phyloP scores from a whole-genome alignment of 306 rosid genomes.

The Castanospermum australe region DNA sequence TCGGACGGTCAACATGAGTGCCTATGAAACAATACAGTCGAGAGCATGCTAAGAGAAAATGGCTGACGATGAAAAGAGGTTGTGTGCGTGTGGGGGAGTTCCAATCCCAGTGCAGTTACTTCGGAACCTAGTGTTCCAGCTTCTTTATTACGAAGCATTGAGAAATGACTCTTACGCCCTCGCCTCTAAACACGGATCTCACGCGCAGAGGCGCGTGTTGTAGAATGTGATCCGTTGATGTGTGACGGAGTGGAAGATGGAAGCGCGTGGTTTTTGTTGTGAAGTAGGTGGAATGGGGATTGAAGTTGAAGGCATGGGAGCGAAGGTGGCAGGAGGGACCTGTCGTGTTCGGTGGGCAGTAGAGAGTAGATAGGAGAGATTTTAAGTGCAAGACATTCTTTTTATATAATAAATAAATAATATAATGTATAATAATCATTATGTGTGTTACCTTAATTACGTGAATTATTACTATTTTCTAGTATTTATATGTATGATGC shows the following conservation, averaged over 20 bases:
- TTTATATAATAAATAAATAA: too few relatives aligned
- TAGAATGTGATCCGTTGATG: background rate
- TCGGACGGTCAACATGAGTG: background rate
- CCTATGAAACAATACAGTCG: background rate
- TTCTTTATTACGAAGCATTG: slow-evolving; percentile 41
- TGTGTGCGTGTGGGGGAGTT: slow-evolving; percentile 35
- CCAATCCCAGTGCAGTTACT: slow-evolving; percentile 46
- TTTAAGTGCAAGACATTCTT: too few relatives aligned
- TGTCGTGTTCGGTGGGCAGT: background rate
- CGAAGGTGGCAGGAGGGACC: slow-evolving; percentile 6
- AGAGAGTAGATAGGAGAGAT: too few relatives aligned
- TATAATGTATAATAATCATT: too few relatives aligned
- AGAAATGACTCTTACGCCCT: slow-evolving; percentile 9
- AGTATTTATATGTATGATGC: too few relatives aligned
- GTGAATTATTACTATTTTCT: too few relatives aligned
- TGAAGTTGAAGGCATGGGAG: background rate
- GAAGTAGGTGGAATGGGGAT: background rate
- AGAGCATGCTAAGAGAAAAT: background rate
- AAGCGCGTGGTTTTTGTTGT: background rate
- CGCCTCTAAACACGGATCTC: background rate
- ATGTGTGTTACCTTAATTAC: too few relatives aligned
- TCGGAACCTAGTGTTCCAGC: slow-evolving; percentile 49
- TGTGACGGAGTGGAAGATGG: background rate
- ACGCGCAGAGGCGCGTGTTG: background rate
- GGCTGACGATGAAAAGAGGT: background rate